Conservation (phyloP, 352 stramenopile species). For the Globisporangium paroecandrum region DNA sequence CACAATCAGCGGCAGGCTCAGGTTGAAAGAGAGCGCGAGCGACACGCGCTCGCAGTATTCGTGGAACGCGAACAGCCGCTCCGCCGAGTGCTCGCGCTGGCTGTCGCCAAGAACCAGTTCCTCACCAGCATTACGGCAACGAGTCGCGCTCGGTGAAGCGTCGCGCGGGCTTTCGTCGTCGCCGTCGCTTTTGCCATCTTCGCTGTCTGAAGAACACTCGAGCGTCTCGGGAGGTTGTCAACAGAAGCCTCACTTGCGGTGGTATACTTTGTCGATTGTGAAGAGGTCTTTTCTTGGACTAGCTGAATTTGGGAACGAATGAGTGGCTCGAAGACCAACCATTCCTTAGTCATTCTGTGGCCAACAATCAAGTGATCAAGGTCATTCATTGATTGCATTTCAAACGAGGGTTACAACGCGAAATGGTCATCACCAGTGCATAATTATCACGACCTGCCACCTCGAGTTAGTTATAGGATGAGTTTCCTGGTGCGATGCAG, state of each 20-base stretch:
- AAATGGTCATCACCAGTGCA: too few species aligned
- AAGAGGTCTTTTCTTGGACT: not conserved
- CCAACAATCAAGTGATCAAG: too few species aligned
- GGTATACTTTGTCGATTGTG: too few species aligned
- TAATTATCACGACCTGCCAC: too few species aligned
- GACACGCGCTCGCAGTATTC: not conserved
- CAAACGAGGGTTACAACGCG: too few species aligned
- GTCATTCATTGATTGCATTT: too few species aligned
- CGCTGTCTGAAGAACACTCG: not conserved
- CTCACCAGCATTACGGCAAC: not conserved
- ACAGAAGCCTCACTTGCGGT: not conserved
- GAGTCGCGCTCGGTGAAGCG: not conserved
- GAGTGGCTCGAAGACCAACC: not conserved
- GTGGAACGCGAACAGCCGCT: not conserved
- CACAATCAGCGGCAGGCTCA: not conserved
- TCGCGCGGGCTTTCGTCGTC: not conserved
- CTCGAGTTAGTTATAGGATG: too few species aligned
- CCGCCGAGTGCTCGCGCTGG: not conserved
- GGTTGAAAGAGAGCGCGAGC: not conserved
- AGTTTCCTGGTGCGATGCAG: too few species aligned
- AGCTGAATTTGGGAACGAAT: not conserved
- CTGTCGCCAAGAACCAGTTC: not conserved
- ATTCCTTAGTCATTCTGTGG: too few species aligned
- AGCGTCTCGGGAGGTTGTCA: not conserved
- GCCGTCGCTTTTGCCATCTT: not conserved